These are phyloP conservation scores for Misopates orontium DNA, from an alignment of 257 asterid genomes.

Conservation along the genomic window DNA sequence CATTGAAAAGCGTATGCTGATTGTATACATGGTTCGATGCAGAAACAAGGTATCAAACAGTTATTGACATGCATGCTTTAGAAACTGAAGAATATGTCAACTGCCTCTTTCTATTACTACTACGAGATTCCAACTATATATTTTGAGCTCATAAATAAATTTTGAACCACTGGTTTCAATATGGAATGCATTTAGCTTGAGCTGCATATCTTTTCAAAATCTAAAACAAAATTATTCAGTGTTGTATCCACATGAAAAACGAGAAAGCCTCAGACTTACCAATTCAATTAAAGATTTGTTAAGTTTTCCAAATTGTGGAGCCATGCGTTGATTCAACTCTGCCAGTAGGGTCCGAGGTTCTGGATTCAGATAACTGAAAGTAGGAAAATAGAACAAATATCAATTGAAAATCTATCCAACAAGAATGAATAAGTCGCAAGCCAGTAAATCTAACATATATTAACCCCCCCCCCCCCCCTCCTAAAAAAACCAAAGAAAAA, in stretches of 20 bases:
- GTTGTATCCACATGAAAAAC: slow-evolving; percentile 4
- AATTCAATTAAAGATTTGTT: slow-evolving; percentile 81
- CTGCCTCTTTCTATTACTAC: background rate
- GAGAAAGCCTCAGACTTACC: slow-evolving; percentile 45
- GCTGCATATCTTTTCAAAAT: slow-evolving; percentile 16
- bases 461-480: background rate
- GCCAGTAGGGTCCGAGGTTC: slow-evolving; percentile 74
- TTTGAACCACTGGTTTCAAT: background rate
- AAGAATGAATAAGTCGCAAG: slow-evolving; percentile 18
- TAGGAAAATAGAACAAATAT: slow-evolving; percentile 26
- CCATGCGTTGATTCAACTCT: slow-evolving; percentile 87
- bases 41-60: background rate
- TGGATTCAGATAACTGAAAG: slow-evolving; percentile 76
- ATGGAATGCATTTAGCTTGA: slow-evolving; percentile 1
- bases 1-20: background rate
- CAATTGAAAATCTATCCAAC: slow-evolving; percentile 19
- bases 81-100: slow-evolving; percentile 19
- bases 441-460: background rate
- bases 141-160: background rate
- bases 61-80: background rate
- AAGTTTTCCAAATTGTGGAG: slow-evolving; percentile 82
- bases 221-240: slow-evolving; percentile 9
- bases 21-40: background rate
- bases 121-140: background rate
- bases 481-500: background rate